Evolutionary conservation across 2,329 filamentous ascomycete genomes (phyloP).

Genomic region (Beauveria caledonica): DNA sequence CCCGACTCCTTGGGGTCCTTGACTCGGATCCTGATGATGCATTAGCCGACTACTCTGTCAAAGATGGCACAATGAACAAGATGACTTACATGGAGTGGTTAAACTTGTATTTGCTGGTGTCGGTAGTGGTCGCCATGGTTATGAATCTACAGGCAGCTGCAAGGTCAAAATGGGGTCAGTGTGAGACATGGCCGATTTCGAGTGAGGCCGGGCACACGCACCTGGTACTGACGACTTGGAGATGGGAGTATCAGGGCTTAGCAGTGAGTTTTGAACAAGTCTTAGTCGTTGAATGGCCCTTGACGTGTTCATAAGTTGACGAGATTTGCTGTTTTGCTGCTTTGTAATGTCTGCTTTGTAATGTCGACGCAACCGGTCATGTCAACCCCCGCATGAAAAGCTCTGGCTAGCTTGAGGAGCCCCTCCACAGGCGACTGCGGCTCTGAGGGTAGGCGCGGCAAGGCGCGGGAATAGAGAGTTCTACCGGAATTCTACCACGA

Average conservation of each 20-base stretch:
- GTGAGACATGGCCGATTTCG: background rate
- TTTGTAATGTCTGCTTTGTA: conserved; percentile 10
- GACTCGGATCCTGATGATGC: conserved; percentile 64
- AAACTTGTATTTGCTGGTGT: conserved; percentile 70
- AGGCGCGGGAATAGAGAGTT: no score
- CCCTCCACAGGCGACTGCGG: background rate
- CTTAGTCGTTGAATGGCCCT: conserved; percentile 11
- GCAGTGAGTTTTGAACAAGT: conserved; percentile 8
- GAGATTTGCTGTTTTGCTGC: background rate
- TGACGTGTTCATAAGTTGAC: conserved; percentile 10
- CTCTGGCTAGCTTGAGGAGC: background rate
- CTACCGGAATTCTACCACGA: no score
- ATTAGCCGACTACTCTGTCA: conserved; percentile 12
- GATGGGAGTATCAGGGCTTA: background rate
- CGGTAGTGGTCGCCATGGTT: conserved; percentile 61
- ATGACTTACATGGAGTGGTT: conserved; percentile 79
- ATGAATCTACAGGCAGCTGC: conserved; percentile 23
- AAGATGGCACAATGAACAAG: no score
- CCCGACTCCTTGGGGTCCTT: conserved; percentile 82
- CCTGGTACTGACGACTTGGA: background rate
- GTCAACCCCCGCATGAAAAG: conserved; percentile 9
- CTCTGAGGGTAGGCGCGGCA: background rate
- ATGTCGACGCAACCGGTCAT: conserved; percentile 5
- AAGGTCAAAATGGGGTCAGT: background rate
- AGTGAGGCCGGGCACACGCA: background rate